Evolutionary conservation across 176 grass and related monocot species (phyloP).

Genomic region (Rhynchospora tenuis): DNA sequence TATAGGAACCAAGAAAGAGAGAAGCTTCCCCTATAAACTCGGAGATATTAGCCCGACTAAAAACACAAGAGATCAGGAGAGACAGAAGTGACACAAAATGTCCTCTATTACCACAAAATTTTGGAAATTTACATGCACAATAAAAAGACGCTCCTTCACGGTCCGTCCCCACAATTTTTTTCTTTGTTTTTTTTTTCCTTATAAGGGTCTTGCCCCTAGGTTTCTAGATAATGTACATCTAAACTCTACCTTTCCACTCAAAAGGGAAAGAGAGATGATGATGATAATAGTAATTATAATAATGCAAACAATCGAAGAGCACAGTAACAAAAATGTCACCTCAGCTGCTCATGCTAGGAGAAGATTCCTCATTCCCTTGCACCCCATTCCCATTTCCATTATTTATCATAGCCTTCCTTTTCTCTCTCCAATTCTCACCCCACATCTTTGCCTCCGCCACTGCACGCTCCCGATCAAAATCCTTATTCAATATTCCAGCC

Average conservation of each 20-base stretch:
- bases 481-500: slow-evolving; percentile 46
- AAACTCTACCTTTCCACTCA: slow-evolving; percentile 25
- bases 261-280: slow-evolving; percentile 29
- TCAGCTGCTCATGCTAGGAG: slow-evolving; percentile 37
- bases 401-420: slow-evolving; percentile 42
- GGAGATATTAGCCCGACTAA: neutral
- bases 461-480: slow-evolving; percentile 54
- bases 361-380: slow-evolving; percentile 38
- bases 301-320: slow-evolving; percentile 19
- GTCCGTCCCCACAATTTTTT: neutral
- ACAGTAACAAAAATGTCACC: neutral
- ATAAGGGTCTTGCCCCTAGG: neutral
- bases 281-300: neutral
- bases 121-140: slow-evolving; percentile 73
- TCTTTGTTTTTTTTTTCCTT: slow-evolving; percentile 2
- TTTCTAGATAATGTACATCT: slow-evolving; percentile 71
- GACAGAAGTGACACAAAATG: slow-evolving; percentile 29
- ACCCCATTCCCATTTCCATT: slow-evolving; percentile 11
- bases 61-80: neutral
- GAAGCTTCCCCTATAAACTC: too few species aligned
- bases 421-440: slow-evolving; percentile 91
- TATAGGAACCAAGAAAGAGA: too few species aligned
- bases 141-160: slow-evolving; percentile 34
- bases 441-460: slow-evolving; percentile 80
- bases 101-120: slow-evolving; percentile 69